phyloP scores from a whole-genome alignment of 176 grass and related monocot species.

The Rhynchospora breviuscula region DNA sequence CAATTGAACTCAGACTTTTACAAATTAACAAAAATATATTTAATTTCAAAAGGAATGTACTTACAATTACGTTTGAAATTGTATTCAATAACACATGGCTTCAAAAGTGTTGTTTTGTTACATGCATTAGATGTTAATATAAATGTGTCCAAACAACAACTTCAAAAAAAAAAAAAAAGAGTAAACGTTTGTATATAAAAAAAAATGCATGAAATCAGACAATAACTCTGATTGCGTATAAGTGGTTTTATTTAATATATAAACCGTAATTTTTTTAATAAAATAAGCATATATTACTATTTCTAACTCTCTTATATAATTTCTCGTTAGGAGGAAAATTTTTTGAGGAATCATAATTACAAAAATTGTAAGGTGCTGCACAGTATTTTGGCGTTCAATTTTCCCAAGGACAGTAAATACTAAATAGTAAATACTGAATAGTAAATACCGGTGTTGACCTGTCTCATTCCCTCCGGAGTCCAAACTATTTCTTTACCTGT shows the following conservation, averaged over 20 bases:
- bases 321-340: not conserved
- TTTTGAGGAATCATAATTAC: not conserved
- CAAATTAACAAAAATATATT: not conserved
- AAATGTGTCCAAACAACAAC: not conserved
- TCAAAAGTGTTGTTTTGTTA: not conserved
- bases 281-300: not conserved
- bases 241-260: too few species aligned
- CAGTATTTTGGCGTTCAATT: constrained; percentile 5
- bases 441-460: not conserved
- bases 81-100: not conserved
- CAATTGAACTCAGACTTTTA: not conserved
- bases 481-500: not conserved
- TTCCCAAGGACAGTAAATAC: constrained; percentile 4
- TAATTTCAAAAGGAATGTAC: not conserved
- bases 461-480: not conserved
- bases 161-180: not conserved
- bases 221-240: too few species aligned
- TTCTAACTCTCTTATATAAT: not conserved
- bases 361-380: not conserved
- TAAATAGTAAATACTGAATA: not conserved
- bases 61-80: not conserved
- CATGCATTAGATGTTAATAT: not conserved
- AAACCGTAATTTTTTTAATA: not conserved
- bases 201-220: too few species aligned
- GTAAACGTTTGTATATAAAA: not conserved